phyloP scores from a whole-genome alignment of 2,329 filamentous ascomycete species.

The Zymoseptoria brevis region DNA sequence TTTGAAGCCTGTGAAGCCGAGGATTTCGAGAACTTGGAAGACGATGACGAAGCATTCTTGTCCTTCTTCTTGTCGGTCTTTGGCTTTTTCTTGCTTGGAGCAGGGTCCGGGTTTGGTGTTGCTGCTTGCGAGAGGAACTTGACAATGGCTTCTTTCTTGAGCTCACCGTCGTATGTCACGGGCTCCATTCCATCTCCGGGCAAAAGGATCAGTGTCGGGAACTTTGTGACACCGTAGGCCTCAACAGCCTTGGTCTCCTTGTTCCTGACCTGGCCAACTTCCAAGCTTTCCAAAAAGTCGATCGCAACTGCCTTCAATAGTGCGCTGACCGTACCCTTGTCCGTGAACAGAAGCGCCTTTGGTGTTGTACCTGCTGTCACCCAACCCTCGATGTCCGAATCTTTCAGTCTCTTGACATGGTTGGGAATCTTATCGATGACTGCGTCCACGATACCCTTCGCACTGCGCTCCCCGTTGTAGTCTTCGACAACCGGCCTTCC shows the following conservation, averaged over 20 bases:
- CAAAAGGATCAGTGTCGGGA: constrained; percentile 73
- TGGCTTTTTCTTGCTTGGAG: constrained; percentile 42
- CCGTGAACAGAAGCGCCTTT: constrained; percentile 86
- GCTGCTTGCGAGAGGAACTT: constrained; percentile 75
- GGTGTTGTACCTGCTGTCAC: constrained; percentile 56
- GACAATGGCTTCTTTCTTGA: constrained; percentile 76
- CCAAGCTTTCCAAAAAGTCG: constrained; percentile 75
- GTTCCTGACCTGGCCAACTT: constrained; percentile 72
- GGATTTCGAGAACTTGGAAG: constrained; percentile 43
- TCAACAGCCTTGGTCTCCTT: constrained; percentile 67
- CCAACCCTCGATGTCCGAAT: constrained; percentile 72
- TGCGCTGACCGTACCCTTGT: constrained; percentile 81
- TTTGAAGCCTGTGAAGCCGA: constrained; percentile 46
- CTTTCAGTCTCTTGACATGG: constrained; percentile 71
- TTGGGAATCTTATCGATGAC: constrained; percentile 86
- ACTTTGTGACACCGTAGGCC: constrained; percentile 67
- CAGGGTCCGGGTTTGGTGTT: constrained; percentile 69
- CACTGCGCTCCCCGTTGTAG: constrained; percentile 74
- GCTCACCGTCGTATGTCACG: constrained; percentile 68
- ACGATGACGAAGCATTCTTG: constrained; percentile 37
- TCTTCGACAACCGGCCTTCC: constrained; percentile 79
- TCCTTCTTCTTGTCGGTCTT: constrained; percentile 40
- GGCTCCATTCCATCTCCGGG: constrained; percentile 61
- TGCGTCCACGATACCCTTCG: constrained; percentile 80
- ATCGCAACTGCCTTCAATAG: constrained; percentile 78